Evolutionary conservation across 768 basidiomycete genomes (phyloP).

Genomic region (Tephrocybe sp.): DNA sequence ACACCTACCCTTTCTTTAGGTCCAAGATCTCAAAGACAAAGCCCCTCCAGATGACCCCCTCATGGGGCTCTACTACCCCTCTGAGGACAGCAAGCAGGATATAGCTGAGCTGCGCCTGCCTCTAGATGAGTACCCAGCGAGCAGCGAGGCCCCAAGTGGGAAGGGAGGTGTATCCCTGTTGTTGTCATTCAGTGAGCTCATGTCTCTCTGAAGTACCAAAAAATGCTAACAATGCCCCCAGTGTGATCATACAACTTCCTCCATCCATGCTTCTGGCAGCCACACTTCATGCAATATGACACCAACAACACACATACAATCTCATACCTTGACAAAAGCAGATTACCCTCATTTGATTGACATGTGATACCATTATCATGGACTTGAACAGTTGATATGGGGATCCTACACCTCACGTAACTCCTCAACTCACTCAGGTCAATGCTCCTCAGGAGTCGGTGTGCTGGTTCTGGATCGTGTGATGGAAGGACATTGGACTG

Average conservation of each 20-base stretch:
- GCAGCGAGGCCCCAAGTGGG: conserved; percentile 45
- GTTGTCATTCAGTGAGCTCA: conserved; percentile 65
- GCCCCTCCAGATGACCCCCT: conserved; percentile 65
- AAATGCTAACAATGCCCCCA: too few relatives aligned
- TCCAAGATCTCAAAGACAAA: conserved; percentile 59
- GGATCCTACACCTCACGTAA: conserved; percentile 80
- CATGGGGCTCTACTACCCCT: conserved; percentile 55
- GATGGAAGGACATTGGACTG: conserved; percentile 57
- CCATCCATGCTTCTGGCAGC: conserved; percentile 87
- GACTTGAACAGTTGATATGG: too few relatives aligned
- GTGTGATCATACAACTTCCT: conserved; percentile 87
- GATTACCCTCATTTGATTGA: too few relatives aligned
- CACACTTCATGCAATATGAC: conserved; percentile 89
- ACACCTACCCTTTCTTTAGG: not conserved
- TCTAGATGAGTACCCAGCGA: conserved; percentile 60
- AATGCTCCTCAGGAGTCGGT: conserved; percentile 76
- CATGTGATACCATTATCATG: too few relatives aligned
- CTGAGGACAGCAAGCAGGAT: conserved; percentile 53
- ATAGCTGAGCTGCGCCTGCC: conserved; percentile 77
- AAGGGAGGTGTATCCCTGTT: conserved; percentile 67
- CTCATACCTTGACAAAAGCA: conserved; percentile 87
- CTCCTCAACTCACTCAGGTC: conserved; percentile 98
- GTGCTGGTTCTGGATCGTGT: conserved; percentile 76
- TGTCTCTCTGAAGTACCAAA: too few relatives aligned
- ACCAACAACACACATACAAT: conserved; percentile 74